Conservation (phyloP, 2,329 filamentous ascomycete species). For the Dactylonectria estremocensis region DNA sequence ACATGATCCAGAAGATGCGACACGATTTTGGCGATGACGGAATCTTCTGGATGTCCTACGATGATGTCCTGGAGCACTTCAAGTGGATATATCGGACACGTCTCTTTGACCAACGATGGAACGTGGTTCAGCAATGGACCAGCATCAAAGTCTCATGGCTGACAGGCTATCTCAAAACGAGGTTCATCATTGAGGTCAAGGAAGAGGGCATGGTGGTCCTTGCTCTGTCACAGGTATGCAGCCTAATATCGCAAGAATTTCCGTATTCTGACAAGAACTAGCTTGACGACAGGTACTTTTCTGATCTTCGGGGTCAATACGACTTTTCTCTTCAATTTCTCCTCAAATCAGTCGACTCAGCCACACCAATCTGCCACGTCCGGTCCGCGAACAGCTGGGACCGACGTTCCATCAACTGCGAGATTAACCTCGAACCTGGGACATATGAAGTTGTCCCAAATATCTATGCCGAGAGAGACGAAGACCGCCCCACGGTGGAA, state of each 20-base stretch:
- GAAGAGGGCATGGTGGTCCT: constrained; percentile 60
- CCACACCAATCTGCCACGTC: constrained; percentile 41
- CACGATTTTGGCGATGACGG: constrained; percentile 80
- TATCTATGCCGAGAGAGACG: constrained; percentile 69
- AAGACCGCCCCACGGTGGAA: constrained; percentile 66
- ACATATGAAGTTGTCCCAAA: constrained; percentile 79
- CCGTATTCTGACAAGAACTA: constrained; percentile 38
- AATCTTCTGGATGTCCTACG: constrained; percentile 63
- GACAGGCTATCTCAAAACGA: constrained; percentile 61
- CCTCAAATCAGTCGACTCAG: constrained; percentile 48
- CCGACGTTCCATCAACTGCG: constrained; percentile 78
- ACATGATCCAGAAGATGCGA: constrained; percentile 77
- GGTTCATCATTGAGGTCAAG: constrained; percentile 60
- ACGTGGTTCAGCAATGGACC: constrained; percentile 62
- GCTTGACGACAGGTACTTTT: constrained; percentile 64
- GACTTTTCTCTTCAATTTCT: constrained; percentile 60
- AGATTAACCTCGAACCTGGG: constrained; percentile 78
- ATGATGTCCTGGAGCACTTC: constrained; percentile 62
- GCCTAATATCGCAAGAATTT: too few species aligned
- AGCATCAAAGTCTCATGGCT: constrained; percentile 61
- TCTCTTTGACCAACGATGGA: constrained; percentile 63
- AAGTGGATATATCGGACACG: constrained; percentile 61
- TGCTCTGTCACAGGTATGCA: constrained; percentile 57
- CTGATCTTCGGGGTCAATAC: constrained; percentile 62
- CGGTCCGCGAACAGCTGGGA: constrained; percentile 54